Evolutionary conservation across 305 asterid species (phyloP).

Genomic region (Solanum aculeatissimum): DNA sequence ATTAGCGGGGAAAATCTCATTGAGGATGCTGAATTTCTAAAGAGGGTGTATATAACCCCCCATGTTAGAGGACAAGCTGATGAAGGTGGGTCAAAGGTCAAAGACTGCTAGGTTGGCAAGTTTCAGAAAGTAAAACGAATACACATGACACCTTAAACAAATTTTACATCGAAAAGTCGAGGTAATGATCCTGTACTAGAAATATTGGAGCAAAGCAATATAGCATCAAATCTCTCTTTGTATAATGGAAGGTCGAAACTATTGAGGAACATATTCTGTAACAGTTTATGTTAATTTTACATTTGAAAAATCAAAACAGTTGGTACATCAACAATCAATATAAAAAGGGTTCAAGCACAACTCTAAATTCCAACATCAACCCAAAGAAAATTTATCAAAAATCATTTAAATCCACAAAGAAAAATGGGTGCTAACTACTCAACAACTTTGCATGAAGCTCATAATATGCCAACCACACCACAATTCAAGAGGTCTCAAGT

Average conservation of each 20-base stretch:
- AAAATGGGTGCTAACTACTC: constrained; percentile 38
- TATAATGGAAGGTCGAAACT: constrained; percentile 8
- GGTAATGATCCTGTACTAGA: background rate
- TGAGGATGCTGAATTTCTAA: background rate
- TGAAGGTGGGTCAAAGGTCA: background rate
- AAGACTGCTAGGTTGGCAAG: background rate
- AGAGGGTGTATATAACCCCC: background rate
- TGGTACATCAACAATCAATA: background rate
- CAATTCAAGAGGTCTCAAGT: constrained; percentile 31
- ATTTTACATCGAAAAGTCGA: background rate
- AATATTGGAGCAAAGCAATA: background rate
- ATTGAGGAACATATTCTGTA: constrained; percentile 31
- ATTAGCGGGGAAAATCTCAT: background rate
- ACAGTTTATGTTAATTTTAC: background rate
- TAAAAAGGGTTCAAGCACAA: background rate
- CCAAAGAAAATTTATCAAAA: constrained; percentile 3
- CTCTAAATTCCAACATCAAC: background rate
- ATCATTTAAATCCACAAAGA: no score
- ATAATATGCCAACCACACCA: background rate
- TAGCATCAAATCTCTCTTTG: constrained; percentile 5
- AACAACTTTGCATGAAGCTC: constrained; percentile 1
- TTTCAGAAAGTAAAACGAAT: background rate
- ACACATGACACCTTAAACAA: background rate
- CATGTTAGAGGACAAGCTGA: background rate
- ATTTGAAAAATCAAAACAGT: background rate